phyloP scores from a whole-genome alignment of 257 asterid genomes.

The Solanum corneliomulleri region DNA sequence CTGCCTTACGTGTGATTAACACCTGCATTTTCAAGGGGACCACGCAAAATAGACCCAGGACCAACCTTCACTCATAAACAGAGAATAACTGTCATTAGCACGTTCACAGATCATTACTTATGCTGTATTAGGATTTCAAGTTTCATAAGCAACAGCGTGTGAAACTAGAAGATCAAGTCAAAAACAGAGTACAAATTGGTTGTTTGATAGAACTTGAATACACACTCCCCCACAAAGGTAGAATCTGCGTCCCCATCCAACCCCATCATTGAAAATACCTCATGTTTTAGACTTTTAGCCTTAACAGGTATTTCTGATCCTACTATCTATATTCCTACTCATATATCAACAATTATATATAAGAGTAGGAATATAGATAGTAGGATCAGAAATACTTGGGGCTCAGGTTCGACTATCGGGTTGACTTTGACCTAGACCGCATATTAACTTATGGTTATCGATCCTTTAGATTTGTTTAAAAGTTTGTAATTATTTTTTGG shows the following conservation, averaged over 20 bases:
- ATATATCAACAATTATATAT: background rate
- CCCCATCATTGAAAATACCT: background rate
- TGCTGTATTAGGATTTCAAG: background rate
- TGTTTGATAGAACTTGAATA: background rate
- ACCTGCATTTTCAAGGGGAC: conserved; percentile 55
- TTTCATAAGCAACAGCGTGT: background rate
- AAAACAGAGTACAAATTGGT: background rate
- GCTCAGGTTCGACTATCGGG: background rate
- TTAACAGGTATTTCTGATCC: background rate
- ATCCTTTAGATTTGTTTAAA: background rate
- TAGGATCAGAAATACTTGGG: background rate
- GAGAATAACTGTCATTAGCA: background rate
- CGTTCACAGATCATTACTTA: background rate
- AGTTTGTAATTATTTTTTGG: background rate
- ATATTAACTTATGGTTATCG: background rate
- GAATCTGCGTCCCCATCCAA: background rate
- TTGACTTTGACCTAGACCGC: background rate
- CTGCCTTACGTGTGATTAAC: conserved; percentile 38
- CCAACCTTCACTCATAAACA: conserved; percentile 52
- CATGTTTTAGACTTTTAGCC: background rate
- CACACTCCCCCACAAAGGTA: background rate
- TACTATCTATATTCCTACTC: background rate
- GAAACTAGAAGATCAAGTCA: background rate
- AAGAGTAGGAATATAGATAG: too few species aligned
- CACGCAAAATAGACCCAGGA: conserved; percentile 72